Conservation (phyloP, 2,329 filamentous ascomycete species). For the Fusarium gaditjirri region DNA sequence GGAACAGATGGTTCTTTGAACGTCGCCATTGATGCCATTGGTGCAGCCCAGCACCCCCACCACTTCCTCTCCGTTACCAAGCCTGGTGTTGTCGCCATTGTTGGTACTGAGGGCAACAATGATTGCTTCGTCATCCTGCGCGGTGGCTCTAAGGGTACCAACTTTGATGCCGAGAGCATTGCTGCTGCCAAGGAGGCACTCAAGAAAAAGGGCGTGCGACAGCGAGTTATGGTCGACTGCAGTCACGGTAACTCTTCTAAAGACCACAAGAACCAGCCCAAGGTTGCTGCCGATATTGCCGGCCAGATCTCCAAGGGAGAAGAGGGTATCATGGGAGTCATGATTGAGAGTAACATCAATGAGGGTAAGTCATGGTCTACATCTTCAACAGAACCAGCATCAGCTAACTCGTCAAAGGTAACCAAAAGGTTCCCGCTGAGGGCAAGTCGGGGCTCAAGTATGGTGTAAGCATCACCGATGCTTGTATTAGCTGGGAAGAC, state of each 20-base stretch:
- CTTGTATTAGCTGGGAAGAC: slow-evolving; percentile 94
- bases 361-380: slow-evolving; percentile 70
- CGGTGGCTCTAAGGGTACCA: slow-evolving; percentile 91
- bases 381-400: neutral
- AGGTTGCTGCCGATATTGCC: slow-evolving; percentile 84
- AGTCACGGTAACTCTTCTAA: slow-evolving; percentile 96
- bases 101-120: slow-evolving; percentile 92
- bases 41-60: slow-evolving; percentile 89
- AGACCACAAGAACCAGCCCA: slow-evolving; percentile 96
- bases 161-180: slow-evolving; percentile 89
- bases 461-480: slow-evolving; percentile 96
- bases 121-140: slow-evolving; percentile 97
- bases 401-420: slow-evolving; percentile 61
- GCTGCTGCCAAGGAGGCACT: slow-evolving; percentile 84
- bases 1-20: slow-evolving; percentile 91
- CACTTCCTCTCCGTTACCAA: slow-evolving; percentile 98
- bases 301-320: slow-evolving; percentile 89
- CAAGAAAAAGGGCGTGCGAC: slow-evolving; percentile 75
- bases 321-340: slow-evolving; percentile 91
- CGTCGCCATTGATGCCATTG: slow-evolving; percentile 95
- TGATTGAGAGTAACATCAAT: slow-evolving; percentile 98
- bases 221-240: slow-evolving; percentile 96
- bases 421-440: slow-evolving; percentile 90
- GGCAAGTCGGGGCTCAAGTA: slow-evolving; percentile 88
- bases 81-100: slow-evolving; percentile 93